Evolutionary conservation across 441 rosid genomes (phyloP).

Genomic region (Gossypium davidsonii): DNA sequence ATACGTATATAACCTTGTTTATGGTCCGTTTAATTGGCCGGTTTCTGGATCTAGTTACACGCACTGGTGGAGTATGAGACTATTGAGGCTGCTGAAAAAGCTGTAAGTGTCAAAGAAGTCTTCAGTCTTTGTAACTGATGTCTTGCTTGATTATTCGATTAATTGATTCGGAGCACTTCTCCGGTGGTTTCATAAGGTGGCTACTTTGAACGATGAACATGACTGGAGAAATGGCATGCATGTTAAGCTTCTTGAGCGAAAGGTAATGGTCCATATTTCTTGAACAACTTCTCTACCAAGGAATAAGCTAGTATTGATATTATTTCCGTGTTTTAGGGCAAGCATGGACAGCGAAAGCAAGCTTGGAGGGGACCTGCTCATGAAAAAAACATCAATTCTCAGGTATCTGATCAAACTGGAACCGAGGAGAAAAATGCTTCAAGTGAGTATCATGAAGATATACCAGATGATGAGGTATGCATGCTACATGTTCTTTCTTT

Average conservation of each 20-base stretch:
- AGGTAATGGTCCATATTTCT: conserved; percentile 32
- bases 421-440: conserved; percentile 41
- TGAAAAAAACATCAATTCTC: conserved; percentile 41
- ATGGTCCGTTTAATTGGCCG: not conserved
- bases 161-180: not conserved
- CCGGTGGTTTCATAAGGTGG: conserved; percentile 46
- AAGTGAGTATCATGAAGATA: conserved; percentile 47
- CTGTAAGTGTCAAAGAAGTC: conserved; percentile 48
- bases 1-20: not conserved
- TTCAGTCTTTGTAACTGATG: not conserved
- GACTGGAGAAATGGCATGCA: conserved; percentile 95
- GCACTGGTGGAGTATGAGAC: conserved; percentile 83
- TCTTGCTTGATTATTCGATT: not conserved
- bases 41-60: conserved; percentile 46
- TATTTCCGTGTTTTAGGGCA: conserved; percentile 36
- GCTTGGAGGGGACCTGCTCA: conserved; percentile 49
- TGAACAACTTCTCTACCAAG: not conserved
- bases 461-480: conserved; percentile 55
- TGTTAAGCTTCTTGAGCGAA: conserved; percentile 63
- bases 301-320: not conserved
- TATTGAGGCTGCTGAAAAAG: conserved; percentile 80
- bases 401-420: conserved; percentile 36
- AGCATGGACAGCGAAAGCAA: conserved; percentile 54
- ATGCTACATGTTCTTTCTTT: not conserved
- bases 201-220: conserved; percentile 60